Base-by-base conservation (phyloP, 768 basidiomycete genomes). In the Erythrobasidium yunnanense region DNA sequence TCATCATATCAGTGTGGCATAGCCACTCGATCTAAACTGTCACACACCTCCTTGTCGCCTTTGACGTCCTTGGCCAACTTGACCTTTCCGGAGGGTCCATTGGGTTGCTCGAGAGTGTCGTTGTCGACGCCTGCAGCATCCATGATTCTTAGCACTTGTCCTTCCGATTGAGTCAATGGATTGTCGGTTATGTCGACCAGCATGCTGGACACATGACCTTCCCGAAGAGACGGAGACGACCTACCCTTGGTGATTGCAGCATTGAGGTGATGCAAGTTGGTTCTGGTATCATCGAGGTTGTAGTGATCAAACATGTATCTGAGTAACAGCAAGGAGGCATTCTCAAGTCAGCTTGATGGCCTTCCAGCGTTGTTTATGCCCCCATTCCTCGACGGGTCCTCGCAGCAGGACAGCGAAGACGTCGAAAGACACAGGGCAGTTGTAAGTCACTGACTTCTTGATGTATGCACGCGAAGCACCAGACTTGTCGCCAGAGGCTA, bases 371-470 rank as follows among this genome's bases (percentile, higher is more conserved):
- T 27, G 35, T 23, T 18, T 32, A 13, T 25, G 33, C 29, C 54
- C 7, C 29, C 54, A 55, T 38, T 55, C 54, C 54, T 55, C 42
- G 33, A 38, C 23, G 33, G 11, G 5, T 11, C 49, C 49, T 4
- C 22, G 47, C 47, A 50, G 47, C 47, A 50, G 49, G 6, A 50
- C 5, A 6, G 18, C 5, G 49, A 20, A 50, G 29, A 5, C 5
- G 49, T 29, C 33, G 51, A 27, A 23, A 2, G 13, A 15, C 27
- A 52, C 17, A 20, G 15, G 13, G 22, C 51, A 29, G 15, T 52
- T 29, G 51, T 23, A 17, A 32, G 29, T 23, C 5, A 63, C 60
- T 49, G 47, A 63, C 60, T 63, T 63, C 60, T 63, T 63, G 60
- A 63, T 63, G 60, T 20, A 50, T 7, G 45, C 6, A 3, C 60